phyloP scores from a whole-genome alignment of 495 filamentous ascomycete species.

The Aspergillus biplanus region DNA sequence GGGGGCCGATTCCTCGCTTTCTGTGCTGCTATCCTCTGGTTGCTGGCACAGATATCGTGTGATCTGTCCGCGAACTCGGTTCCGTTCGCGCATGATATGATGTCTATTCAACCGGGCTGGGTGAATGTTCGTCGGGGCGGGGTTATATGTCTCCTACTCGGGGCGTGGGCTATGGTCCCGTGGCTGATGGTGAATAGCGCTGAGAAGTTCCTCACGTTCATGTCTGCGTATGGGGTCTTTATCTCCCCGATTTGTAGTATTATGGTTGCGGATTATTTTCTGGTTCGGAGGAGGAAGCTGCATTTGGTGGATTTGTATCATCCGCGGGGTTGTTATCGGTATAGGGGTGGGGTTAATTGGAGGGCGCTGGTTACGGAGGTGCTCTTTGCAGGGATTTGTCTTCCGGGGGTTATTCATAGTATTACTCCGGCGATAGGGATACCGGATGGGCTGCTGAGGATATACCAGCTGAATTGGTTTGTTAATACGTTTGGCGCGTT shows the following conservation, averaged over 20 bases:
- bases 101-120: neutral
- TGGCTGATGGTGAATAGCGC: neutral
- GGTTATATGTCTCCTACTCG: neutral
- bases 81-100: neutral
- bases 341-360: neutral
- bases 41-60: neutral
- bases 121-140: neutral
- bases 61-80: neutral
- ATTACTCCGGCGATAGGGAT: neutral
- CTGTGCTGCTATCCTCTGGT: neutral
- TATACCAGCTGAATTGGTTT: neutral
- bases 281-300: neutral
- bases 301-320: neutral
- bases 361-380: neutral
- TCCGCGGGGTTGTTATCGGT: neutral
- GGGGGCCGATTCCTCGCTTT: neutral
- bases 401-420: neutral
- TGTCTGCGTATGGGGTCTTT: neutral
- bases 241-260: neutral
- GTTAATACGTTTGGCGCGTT: neutral
- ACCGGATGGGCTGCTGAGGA: neutral
- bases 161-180: neutral
- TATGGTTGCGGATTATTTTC: neutral
- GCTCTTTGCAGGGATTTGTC: neutral
- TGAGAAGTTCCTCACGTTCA: neutral